Evolutionary conservation across 129 eudicot genomes (phyloP).

Genomic region (Daucus carota): DH1_v3.0 NC_030389.2:41795001-41795500

Average conservation of each 20-base stretch:
- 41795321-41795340: slow-evolving; percentile 65
- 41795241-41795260: slow-evolving; percentile 69
- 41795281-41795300: slow-evolving; percentile 66
- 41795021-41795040: background rate
- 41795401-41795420: background rate
- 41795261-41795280: slow-evolving; percentile 76
- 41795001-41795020: background rate
- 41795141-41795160: slow-evolving; percentile 4
- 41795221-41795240: background rate
- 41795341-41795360: slow-evolving; percentile 35
- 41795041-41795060: background rate
- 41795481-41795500: slow-evolving; percentile 18
- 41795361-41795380: background rate
- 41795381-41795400: background rate
- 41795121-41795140: slow-evolving; percentile 6
- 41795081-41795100: background rate
- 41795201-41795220: background rate
- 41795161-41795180: slow-evolving; percentile 9
- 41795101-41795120: background rate
- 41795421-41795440: slow-evolving; percentile 16
- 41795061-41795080: background rate
- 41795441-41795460: slow-evolving; percentile 30
- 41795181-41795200: slow-evolving; percentile 8
- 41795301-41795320: slow-evolving; percentile 67
- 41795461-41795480: slow-evolving; percentile 15